Base-by-base conservation (phyloP, 768 basidiomycete genomes). In the Clavaria fumosa region DNA sequence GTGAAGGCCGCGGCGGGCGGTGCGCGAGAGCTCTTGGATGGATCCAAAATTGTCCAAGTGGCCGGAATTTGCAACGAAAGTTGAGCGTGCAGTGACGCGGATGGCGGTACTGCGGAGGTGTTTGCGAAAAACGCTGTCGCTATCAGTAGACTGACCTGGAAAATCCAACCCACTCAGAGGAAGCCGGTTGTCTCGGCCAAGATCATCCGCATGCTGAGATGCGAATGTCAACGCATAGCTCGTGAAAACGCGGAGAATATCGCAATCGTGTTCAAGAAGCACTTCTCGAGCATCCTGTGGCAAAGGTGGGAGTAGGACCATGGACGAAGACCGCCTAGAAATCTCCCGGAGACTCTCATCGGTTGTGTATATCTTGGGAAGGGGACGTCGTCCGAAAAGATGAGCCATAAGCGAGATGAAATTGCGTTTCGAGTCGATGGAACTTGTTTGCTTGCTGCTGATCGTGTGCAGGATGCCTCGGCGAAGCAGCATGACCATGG, bases 61-160 rank as follows among this genome's bases (percentile, higher is more conserved):
- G 0, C 80, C 78, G 0, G 79, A 82, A 39, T 65, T 75, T 0
- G 78, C 74, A 5, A 73, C 75, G 44, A 80, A 82, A 4, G 59
- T 45, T 1, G 78, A 82, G 6, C 78, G 69, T 20, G 61, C 64
- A 1, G 55, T 47, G 18, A 64, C 54, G 0, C 23, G 45, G n/a
- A 63, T 50, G 5, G 65, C 55, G 0, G 61, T 62, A 1, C 54
- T 42, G 1, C 53, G 48, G 26, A 78, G 56, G 42, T 63, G 50
- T 3, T 41, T 21, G 3, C 46, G 50, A 43, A 74, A 64, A 3
- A 42, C 46, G 1, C 58, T 42, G 37, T 31, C 7, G 14, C 24
- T 22, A 17, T 20, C 24, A 19, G 19, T 31, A 32, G 12, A n/a
- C 6, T 40, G 37, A 6, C 44, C 47, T 42, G 3, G 48, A 43